phyloP scores from a whole-genome alignment of 2,329 filamentous ascomycete species.

The Monosporascus sp. region DNA sequence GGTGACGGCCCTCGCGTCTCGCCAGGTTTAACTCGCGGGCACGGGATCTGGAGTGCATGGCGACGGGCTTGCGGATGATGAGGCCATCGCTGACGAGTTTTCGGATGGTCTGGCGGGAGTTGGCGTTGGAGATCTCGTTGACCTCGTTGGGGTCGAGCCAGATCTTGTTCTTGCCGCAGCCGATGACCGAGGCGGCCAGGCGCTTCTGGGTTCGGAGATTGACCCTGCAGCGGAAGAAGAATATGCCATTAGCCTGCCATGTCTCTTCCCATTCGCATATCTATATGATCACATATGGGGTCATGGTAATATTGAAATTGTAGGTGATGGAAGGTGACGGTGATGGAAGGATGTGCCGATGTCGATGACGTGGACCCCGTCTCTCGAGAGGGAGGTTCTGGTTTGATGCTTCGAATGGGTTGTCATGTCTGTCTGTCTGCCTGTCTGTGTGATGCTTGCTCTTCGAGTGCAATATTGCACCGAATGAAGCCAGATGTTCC shows the following conservation, averaged over 20 bases:
- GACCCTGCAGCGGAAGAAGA: conserved; percentile 63
- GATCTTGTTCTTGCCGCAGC: conserved; percentile 99
- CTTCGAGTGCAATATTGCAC: not conserved
- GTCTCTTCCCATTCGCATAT: not conserved
- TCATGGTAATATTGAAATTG: not conserved
- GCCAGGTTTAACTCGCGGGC: conserved; percentile 93
- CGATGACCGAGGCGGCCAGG: conserved; percentile 96
- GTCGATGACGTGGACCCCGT: not conserved
- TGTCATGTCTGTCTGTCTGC: not conserved
- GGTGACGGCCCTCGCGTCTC: conserved; percentile 92
- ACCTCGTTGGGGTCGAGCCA: conserved; percentile 99
- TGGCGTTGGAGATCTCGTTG: conserved; percentile 99
- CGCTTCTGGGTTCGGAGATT: conserved; percentile 99
- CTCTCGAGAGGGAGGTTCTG: not conserved
- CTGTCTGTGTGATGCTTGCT: not conserved
- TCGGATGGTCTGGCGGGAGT: conserved; percentile 99
- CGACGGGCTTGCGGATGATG: conserved; percentile 99
- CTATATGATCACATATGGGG: not conserved
- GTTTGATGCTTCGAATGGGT: not conserved
- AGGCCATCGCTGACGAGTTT: conserved; percentile 99
- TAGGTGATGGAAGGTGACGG: not conserved
- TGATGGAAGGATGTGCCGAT: not conserved
- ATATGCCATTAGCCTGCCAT: conserved; percentile 13
- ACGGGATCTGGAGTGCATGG: conserved; percentile 97
- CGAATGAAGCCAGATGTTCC: not conserved